These are phyloP conservation scores for Batkoa obscura DNA, from an alignment of 371 early-diverging fungal species.

Conservation along the genomic window DNA sequence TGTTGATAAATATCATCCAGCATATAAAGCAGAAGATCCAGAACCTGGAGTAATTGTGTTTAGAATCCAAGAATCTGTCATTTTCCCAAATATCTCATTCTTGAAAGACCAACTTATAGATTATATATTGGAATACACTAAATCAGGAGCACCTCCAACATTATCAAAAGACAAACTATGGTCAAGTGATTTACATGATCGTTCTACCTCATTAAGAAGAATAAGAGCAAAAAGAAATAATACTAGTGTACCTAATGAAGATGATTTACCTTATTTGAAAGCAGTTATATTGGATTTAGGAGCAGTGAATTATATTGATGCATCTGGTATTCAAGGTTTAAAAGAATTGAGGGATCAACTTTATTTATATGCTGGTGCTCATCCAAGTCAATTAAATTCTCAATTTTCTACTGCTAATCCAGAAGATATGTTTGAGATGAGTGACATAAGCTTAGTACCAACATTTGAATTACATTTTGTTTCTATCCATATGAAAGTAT, in stretches of 20 bases:
- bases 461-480: slow-evolving; percentile 18
- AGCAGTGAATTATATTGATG: slow-evolving; percentile 56
- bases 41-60: slow-evolving; percentile 36
- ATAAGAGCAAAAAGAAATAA: not conserved
- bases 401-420: not conserved
- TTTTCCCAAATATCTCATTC: slow-evolving; percentile 43
- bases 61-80: slow-evolving; percentile 35
- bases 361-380: slow-evolving; percentile 23
- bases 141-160: slow-evolving; percentile 6
- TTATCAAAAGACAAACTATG: slow-evolving; percentile 10
- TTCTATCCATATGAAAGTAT: slow-evolving; percentile 13
- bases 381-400: not conserved
- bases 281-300: slow-evolving; percentile 64
- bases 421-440: not conserved
- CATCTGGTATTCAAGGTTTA: slow-evolving; percentile 53
- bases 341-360: slow-evolving; percentile 30
- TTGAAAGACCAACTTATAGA: slow-evolving; percentile 18
- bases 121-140: slow-evolving; percentile 8
- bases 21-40: slow-evolving; percentile 11
- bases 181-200: slow-evolving; percentile 10
- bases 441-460: not conserved
- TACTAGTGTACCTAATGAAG: not conserved
- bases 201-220: not conserved
- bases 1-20: slow-evolving; percentile 6
- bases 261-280: slow-evolving; percentile 15